phyloP scores from a whole-genome alignment of 2,329 filamentous ascomycete species.

The Neospermospora avenae region DNA sequence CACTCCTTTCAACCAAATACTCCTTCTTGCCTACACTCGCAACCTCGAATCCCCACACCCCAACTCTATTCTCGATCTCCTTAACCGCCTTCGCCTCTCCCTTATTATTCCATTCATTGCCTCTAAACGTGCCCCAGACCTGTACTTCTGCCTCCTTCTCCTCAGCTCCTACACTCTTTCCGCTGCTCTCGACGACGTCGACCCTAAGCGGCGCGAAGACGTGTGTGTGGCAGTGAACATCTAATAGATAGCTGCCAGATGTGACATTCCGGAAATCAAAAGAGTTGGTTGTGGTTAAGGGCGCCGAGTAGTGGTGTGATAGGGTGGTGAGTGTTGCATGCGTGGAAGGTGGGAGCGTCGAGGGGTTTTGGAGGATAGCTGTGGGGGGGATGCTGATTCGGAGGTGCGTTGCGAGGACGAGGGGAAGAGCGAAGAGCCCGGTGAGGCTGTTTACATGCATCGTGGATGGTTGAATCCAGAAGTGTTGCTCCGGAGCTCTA shows the following conservation, averaged over 20 bases:
- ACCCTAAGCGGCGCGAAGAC: slow-evolving; percentile 77
- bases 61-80: slow-evolving; percentile 36
- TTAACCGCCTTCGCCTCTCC: slow-evolving; percentile 49
- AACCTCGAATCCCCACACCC: slow-evolving; percentile 35
- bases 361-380: slow-evolving; percentile 34
- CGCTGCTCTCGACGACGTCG: slow-evolving; percentile 53
- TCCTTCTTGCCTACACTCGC: slow-evolving; percentile 58
- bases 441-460: slow-evolving; percentile 40
- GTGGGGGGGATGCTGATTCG: slow-evolving; percentile 28
- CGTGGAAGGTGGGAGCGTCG: slow-evolving; percentile 52
- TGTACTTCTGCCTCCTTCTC: slow-evolving; percentile 48
- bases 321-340: slow-evolving; percentile 63
- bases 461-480: slow-evolving; percentile 18
- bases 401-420: slow-evolving; percentile 35
- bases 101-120: slow-evolving; percentile 86
- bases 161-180: slow-evolving; percentile 31
- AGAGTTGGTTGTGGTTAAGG: slow-evolving; percentile 63
- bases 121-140: slow-evolving; percentile 82
- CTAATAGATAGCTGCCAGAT: slow-evolving; percentile 73
- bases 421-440: slow-evolving; percentile 38
- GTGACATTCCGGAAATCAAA: slow-evolving; percentile 75
- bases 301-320: slow-evolving; percentile 50
- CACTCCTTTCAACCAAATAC: slow-evolving; percentile 72
- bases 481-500: too few species aligned
- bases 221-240: slow-evolving; percentile 72